phyloP scores from a whole-genome alignment of 805 yeast species.

The Saccharomyces eubayanus region DNA sequence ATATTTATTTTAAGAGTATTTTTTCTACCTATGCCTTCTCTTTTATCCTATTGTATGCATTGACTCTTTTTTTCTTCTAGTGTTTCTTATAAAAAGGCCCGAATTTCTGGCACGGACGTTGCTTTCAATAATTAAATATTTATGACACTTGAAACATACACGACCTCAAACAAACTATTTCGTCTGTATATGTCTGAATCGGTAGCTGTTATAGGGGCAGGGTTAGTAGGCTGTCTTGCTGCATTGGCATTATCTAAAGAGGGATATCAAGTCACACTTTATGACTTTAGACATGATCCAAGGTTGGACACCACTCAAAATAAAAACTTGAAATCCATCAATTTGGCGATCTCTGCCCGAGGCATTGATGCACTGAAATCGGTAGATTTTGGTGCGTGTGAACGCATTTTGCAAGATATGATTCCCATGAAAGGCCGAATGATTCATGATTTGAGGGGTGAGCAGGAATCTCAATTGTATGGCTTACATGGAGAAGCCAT shows the following conservation, averaged over 20 bases:
- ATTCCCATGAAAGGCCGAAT: constrained; percentile 87
- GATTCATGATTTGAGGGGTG: constrained; percentile 68
- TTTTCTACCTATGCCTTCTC: not conserved
- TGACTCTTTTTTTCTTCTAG: not conserved
- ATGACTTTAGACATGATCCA: constrained; percentile 67
- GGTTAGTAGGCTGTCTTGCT: constrained; percentile 78
- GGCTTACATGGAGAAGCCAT: constrained; percentile 78
- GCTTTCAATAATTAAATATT: not conserved
- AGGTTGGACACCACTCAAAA: constrained; percentile 32
- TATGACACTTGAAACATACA: not conserved
- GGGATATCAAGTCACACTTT: constrained; percentile 65
- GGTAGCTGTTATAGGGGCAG: constrained; percentile 76
- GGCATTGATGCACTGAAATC: constrained; percentile 64
- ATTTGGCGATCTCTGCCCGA: constrained; percentile 78
- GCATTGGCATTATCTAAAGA: constrained; percentile 70
- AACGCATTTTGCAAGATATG: constrained; percentile 46
- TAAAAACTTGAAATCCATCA: constrained; percentile 57
- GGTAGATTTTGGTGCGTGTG: constrained; percentile 53
- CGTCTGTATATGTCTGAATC: constrained; percentile 10
- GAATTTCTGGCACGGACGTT: not conserved
- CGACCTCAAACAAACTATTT: not conserved
- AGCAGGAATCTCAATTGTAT: constrained; percentile 59
- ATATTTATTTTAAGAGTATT: not conserved
- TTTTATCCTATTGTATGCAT: not conserved
- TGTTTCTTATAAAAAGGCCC: not conserved